phyloP scores from a whole-genome alignment of 345 rosid genomes.

The Ceriops tagal region DNA sequence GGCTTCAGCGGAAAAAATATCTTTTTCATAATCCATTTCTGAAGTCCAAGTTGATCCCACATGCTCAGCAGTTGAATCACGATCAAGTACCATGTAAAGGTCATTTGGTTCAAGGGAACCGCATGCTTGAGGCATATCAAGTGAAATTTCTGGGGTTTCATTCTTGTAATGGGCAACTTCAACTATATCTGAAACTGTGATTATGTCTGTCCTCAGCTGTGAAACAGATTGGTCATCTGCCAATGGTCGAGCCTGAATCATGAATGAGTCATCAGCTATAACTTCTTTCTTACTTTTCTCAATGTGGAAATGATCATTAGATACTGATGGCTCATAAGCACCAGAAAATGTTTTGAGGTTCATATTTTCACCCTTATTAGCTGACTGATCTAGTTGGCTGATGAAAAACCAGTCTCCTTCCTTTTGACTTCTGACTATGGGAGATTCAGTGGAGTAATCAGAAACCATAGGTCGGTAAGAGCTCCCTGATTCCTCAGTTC shows the following conservation, averaged over 20 bases:
- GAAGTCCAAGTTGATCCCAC: constrained; percentile 63
- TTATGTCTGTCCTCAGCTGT: constrained; percentile 48
- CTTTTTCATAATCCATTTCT: constrained; percentile 64
- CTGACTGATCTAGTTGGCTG: constrained; percentile 34
- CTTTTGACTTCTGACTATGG: constrained; percentile 43
- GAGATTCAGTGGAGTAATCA: constrained; percentile 42
- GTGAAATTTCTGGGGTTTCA: constrained; percentile 29
- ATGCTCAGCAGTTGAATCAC: constrained; percentile 48
- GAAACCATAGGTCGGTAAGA: constrained; percentile 29
- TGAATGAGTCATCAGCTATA: constrained; percentile 79
- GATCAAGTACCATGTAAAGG: constrained; percentile 83
- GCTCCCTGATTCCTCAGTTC: constrained; percentile 33
- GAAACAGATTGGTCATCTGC: constrained; percentile 45
- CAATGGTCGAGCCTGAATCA: constrained; percentile 56
- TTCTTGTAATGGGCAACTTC: constrained; percentile 42
- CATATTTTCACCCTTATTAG: constrained; percentile 33
- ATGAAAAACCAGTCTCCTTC: constrained; percentile 75
- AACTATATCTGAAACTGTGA: constrained; percentile 58
- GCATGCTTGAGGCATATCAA: constrained; percentile 22
- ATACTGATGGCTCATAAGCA: constrained; percentile 37
- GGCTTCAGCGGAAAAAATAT: constrained; percentile 38
- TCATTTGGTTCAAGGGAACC: constrained; percentile 74
- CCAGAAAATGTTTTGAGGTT: constrained; percentile 42
- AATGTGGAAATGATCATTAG: constrained; percentile 24
- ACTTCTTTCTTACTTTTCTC: constrained; percentile 48